Base-by-base conservation (phyloP, 306 rosid genomes). In the Cyclanthera cordifolia region DNA sequence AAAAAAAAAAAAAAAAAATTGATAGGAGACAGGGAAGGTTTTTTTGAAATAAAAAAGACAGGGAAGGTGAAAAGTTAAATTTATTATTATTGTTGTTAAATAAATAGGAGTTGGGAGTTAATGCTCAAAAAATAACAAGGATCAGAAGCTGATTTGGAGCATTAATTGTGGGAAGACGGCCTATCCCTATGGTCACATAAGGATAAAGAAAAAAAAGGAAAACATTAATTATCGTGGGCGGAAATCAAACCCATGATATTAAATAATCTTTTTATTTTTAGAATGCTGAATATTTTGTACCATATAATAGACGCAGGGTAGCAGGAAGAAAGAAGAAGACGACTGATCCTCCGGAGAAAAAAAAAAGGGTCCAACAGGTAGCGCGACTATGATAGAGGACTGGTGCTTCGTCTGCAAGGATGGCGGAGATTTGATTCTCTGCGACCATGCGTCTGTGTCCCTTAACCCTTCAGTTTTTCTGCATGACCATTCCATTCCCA, bases 331-430 rank as follows among this genome's bases (percentile, higher is more conserved):
- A 37, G 71, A 41, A 23, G 72, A 14, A 46, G 2, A 43, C n/a
- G n/a, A n/a, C n/a, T n/a, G n/a, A n/a, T n/a, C n/a, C n/a, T n/a
- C n/a, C n/a, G 4, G 15, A 0, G 12, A 1, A 54, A 32, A 37
- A 55, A 3, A 45, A 34, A 48, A 34, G 41, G 7, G 41, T 1
- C 2, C 32, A 28, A 4, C n/a, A n/a, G 4, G 32, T 28, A 28
- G 2, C 2, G 2, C 2, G 4, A 28, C 1, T 0, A 80, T 63
- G 8, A 56, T 77, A 20, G 83, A 82, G 68, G 84, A 80, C 34
- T 83, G 87, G 87, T 83, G 87, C 65, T 80, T 83, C 82, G 30
- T 21, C 24, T 83, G 87, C 80, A 83, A 83, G 78, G 87, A 83
- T 50, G 87, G 87, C 27, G 87, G 87, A 21, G 51, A 77, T 50